Conservation (phyloP, 2,329 filamentous ascomycete genomes). For the Colletotrichum liaoningense region DNA sequence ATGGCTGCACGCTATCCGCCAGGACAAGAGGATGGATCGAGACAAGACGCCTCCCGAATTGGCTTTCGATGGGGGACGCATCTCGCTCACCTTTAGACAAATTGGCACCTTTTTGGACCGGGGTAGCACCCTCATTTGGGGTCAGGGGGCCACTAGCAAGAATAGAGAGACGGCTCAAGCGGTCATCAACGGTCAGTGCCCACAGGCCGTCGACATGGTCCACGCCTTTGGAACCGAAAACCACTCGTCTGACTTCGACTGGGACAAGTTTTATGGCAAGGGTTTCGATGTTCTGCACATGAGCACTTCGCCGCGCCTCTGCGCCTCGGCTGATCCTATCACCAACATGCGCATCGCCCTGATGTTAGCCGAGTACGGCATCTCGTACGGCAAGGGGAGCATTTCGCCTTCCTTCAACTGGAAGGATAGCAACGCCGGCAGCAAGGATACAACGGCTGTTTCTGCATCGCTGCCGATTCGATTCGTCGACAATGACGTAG, state of each 20-base stretch:
- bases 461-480: constrained; percentile 51
- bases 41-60: constrained; percentile 79
- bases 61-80: constrained; percentile 80
- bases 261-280: constrained; percentile 78
- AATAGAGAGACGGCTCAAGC: constrained; percentile 65
- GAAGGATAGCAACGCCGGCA: constrained; percentile 39
- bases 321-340: constrained; percentile 58
- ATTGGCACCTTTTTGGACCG: constrained; percentile 87
- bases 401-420: constrained; percentile 45
- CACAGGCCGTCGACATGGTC: constrained; percentile 76
- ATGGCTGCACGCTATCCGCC: constrained; percentile 93
- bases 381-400: constrained; percentile 60
- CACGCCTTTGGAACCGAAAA: constrained; percentile 89
- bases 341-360: constrained; percentile 62
- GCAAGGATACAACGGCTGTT: constrained; percentile 30
- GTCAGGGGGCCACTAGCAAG: constrained; percentile 86
- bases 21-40: constrained; percentile 78
- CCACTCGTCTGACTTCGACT: constrained; percentile 76
- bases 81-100: constrained; percentile 89
- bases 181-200: constrained; percentile 77
- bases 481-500: constrained; percentile 66
- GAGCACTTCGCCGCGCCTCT: constrained; percentile 61
- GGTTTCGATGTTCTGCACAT: constrained; percentile 89
- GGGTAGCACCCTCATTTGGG: constrained; percentile 81
- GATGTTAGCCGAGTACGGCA: constrained; percentile 60